phyloP scores from a whole-genome alignment of 495 filamentous ascomycete species.

The Ascodesmis nigricans region DNA sequence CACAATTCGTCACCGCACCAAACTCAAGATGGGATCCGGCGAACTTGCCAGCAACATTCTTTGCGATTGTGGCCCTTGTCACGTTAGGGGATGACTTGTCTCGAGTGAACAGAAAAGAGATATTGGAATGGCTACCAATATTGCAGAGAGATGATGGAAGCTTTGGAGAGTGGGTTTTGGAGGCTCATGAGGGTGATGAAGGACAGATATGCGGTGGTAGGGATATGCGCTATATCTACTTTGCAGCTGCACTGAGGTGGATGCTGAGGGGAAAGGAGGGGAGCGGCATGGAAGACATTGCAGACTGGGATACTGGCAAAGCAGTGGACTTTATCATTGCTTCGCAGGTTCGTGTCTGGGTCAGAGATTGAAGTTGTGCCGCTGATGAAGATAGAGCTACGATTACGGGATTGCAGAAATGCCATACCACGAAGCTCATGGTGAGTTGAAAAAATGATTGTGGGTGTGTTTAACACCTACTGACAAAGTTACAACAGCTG shows the following conservation, averaged over 20 bases:
- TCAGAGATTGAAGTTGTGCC: constrained; percentile 7
- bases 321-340: constrained; percentile 40
- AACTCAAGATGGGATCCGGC: constrained; percentile 47
- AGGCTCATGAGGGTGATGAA: constrained; percentile 42
- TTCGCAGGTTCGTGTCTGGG: constrained; percentile 33
- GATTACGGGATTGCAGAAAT: constrained; percentile 75
- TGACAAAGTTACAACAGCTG: too few relatives aligned
- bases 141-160: constrained; percentile 72
- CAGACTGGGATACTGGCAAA: neutral
- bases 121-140: constrained; percentile 48
- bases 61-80: constrained; percentile 54
- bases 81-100: constrained; percentile 40
- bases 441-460: too few relatives aligned
- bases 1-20: constrained; percentile 27
- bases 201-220: constrained; percentile 46
- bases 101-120: constrained; percentile 42
- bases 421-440: constrained; percentile 68
- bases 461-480: too few relatives aligned
- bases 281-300: constrained; percentile 23
- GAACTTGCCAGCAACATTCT: constrained; percentile 66
- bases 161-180: constrained; percentile 64
- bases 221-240: constrained; percentile 74
- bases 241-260: constrained; percentile 59
- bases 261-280: constrained; percentile 41
- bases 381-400: constrained; percentile 40